phyloP scores from a whole-genome alignment of 164 flowering plant species.

The Tetracentron sinense region DNA sequence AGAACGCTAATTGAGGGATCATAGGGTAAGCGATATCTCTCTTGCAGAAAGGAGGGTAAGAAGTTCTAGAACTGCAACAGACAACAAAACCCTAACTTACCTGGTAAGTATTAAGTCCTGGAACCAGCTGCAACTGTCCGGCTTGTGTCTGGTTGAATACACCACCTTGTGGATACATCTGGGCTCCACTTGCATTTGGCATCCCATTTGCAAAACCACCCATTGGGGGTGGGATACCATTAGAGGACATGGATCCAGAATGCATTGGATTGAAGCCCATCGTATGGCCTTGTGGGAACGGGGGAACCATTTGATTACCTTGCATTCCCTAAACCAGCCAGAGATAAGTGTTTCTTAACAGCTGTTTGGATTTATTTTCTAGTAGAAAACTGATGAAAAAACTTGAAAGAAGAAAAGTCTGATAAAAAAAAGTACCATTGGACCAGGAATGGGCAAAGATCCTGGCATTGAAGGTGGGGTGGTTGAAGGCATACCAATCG shows the following conservation, averaged over 20 bases:
- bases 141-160: conserved; percentile 57
- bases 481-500: conserved; percentile 46
- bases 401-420: background rate
- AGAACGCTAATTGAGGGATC: no score
- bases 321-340: conserved; percentile 60
- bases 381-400: background rate
- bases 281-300: conserved; percentile 64
- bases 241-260: conserved; percentile 43
- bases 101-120: conserved; percentile 81
- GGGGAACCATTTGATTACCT: conserved; percentile 75
- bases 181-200: conserved; percentile 53
- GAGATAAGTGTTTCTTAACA: background rate
- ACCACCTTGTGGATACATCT: conserved; percentile 67
- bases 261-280: conserved; percentile 84
- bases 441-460: conserved; percentile 56
- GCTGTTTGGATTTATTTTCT: background rate
- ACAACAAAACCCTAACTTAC: conserved; percentile 27
- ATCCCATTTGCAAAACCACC: conserved; percentile 57
- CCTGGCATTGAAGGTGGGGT: conserved; percentile 52
- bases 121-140: conserved; percentile 73
- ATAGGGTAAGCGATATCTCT: background rate
- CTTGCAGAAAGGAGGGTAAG: background rate
- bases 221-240: conserved; percentile 41
- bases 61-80: background rate
- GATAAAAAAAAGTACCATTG: conserved; percentile 42